Base-by-base conservation (phyloP, 176 grass and related monocot species). In the Urochloa ruziziensis region DNA sequence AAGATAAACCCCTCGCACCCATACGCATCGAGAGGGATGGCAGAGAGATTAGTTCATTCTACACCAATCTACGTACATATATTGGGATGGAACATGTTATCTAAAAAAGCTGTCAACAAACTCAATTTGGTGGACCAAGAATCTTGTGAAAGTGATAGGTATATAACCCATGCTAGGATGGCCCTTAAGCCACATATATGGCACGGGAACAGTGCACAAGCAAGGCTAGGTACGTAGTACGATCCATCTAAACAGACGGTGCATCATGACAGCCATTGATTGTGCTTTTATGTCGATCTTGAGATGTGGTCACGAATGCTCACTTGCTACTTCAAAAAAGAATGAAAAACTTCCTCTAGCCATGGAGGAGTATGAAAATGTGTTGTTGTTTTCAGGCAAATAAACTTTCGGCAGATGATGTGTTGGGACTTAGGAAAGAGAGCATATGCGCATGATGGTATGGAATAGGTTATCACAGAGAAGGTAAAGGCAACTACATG, bases 191-290 rank as follows among this genome's bases (percentile, higher is more conserved):
- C n/a, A 25, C 73, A 68, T 39, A 18, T 23, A 15, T 58, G 7
- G 4, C 29, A 70, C 34, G 19, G 2, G 47, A 58, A 67, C 15
- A 74, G 48, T 65, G 47, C 11, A 39, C 43, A 56, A 37, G 28
- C 40, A 71, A 29, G 42, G 4, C 14, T 6, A 71, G 60, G 30
- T 57, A 11, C 5, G 34, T 68, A n/a, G n/a, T n/a, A 23, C 19
- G 23, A 70, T 74, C 67, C 46, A 79, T 74, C 87, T 68, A 89
- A 80, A 80, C 7, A 25, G 62, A 53, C 87, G 87, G 82, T 89
- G 82, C 77, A 69, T 75, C 40, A 85, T 49, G 62, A 40, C 51
- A 27, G 23, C 13, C 27, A 82, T 82, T 89, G 75, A 89, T 89
- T 71, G 77, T 85, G 82, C 19, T 59, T n/a, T 82, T 49, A 82